Conservation (phyloP, 768 basidiomycete species). For the Tricholoma matsutake region DNA sequence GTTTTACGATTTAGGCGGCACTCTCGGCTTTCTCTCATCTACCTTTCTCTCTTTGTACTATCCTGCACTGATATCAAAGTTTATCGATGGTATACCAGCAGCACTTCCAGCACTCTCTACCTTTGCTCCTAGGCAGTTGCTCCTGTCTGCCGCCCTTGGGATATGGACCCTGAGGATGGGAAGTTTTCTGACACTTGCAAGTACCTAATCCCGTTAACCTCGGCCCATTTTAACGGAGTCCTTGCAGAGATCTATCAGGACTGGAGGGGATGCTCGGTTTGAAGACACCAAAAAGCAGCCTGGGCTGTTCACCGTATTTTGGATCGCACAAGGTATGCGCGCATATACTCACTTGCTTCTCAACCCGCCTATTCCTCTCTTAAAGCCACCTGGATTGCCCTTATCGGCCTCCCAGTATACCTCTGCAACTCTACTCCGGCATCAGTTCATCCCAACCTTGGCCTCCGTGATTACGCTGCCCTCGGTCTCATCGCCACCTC, state of each 20-base stretch:
- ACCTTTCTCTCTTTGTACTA: slow-evolving; percentile 62
- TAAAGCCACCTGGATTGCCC: slow-evolving; percentile 62
- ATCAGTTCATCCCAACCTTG: slow-evolving; percentile 47
- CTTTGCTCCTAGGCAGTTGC: slow-evolving; percentile 59
- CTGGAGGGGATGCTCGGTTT: slow-evolving; percentile 65
- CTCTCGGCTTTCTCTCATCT: slow-evolving; percentile 62
- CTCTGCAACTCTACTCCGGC: slow-evolving; percentile 56
- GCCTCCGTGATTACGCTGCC: slow-evolving; percentile 50
- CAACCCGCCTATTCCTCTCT: neutral
- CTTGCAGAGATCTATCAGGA: slow-evolving; percentile 40
- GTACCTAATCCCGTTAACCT: neutral
- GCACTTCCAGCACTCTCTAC: slow-evolving; percentile 40
- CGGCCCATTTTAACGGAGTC: neutral
- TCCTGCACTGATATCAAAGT: slow-evolving; percentile 49
- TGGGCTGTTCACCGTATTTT: slow-evolving; percentile 48
- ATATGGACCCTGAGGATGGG: slow-evolving; percentile 67
- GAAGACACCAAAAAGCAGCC: slow-evolving; percentile 47
- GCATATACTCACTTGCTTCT: neutral
- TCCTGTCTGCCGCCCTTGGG: slow-evolving; percentile 53
- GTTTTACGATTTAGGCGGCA: slow-evolving; percentile 66
- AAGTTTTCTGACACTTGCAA: slow-evolving; percentile 44
- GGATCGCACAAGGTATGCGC: slow-evolving; percentile 55
- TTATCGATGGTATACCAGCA: slow-evolving; percentile 36
- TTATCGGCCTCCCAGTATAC: slow-evolving; percentile 70
- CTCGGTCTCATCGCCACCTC: slow-evolving; percentile 53